Conservation (phyloP, 2,329 filamentous ascomycete genomes). For the Phialocephala sp. region DNA sequence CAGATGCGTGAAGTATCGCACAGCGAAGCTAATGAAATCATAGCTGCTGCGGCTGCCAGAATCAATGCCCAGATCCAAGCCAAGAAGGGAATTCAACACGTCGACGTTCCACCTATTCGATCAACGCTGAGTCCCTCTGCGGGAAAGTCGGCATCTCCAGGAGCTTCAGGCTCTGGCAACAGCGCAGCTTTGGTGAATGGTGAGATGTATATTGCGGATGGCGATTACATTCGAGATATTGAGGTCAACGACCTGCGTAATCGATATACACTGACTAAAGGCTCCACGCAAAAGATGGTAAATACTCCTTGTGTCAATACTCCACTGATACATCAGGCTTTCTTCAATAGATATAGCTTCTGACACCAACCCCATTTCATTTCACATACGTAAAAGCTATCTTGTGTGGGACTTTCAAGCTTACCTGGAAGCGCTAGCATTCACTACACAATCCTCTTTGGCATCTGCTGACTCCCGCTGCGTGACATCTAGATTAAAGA, state of each 20-base stretch:
- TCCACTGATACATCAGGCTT: conserved; percentile 67
- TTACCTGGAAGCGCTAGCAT: conserved; percentile 72
- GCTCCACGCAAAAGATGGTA: conserved; percentile 99
- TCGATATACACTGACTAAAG: conserved; percentile 95
- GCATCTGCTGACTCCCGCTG: conserved; percentile 91
- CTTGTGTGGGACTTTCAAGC: conserved; percentile 67
- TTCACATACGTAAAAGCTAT: conserved; percentile 43
- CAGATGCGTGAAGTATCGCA: conserved; percentile 20
- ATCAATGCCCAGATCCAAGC: conserved; percentile 85
- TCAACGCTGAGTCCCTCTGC: conserved; percentile 44
- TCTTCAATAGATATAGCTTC: conserved; percentile 41
- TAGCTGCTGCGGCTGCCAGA: conserved; percentile 85
- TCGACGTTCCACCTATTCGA: conserved; percentile 83
- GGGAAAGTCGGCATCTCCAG: conserved; percentile 39
- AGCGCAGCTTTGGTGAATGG: conserved; percentile 68
- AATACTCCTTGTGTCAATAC: conserved; percentile 73
- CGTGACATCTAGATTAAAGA: conserved; percentile 98
- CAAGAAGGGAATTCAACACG: conserved; percentile 88
- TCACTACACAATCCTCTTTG: conserved; percentile 70
- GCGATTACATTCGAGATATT: conserved; percentile 98
- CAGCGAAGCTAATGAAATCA: conserved; percentile 34
- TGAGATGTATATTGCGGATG: conserved; percentile 93
- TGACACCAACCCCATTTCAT: conserved; percentile 40
- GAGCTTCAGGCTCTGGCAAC: conserved; percentile 35
- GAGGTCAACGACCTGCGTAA: conserved; percentile 98